phyloP scores from a whole-genome alignment of 495 filamentous ascomycete genomes.

The Arthonia radiata region DNA sequence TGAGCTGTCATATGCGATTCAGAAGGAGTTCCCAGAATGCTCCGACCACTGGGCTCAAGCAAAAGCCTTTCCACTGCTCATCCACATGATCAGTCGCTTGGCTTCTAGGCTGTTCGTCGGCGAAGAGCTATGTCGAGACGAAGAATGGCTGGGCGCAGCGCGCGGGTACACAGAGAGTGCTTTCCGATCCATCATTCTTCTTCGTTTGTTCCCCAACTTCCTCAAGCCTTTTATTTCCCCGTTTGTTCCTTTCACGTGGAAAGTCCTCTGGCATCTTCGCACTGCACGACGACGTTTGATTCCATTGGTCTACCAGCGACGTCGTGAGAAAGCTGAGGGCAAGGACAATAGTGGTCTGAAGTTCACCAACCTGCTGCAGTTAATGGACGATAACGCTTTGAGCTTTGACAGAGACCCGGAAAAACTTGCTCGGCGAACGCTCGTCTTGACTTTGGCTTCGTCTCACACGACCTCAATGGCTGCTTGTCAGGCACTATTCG shows the following conservation, averaged over 20 bases:
- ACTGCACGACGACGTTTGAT: conserved; percentile 8
- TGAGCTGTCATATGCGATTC: no score
- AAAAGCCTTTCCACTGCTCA: no score
- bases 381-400: conserved; percentile 7
- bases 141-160: conserved; percentile 30
- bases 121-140: conserved; percentile 22
- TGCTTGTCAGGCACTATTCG: conserved; percentile 16
- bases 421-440: conserved; percentile 12
- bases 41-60: no score
- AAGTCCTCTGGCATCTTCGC: conserved; percentile 10
- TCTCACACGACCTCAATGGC: conserved; percentile 18
- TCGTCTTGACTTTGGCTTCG: conserved; percentile 12
- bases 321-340: conserved; percentile 5
- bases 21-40: no score
- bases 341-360: conserved; percentile 9
- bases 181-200: conserved; percentile 9
- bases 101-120: conserved; percentile 36
- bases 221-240: conserved; percentile 17
- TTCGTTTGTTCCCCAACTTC: conserved; percentile 15
- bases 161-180: conserved; percentile 31
- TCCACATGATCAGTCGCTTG: conserved; percentile 27
- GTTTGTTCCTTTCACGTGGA: conserved; percentile 13
- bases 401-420: conserved; percentile 7
- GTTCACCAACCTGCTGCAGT: conserved; percentile 9
- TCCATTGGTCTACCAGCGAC: no score